Evolutionary conservation across 331 rosid species (phyloP), one percentile per base, ranked within the genome.

Genomic region (Telfairia occidentalis): DNA sequence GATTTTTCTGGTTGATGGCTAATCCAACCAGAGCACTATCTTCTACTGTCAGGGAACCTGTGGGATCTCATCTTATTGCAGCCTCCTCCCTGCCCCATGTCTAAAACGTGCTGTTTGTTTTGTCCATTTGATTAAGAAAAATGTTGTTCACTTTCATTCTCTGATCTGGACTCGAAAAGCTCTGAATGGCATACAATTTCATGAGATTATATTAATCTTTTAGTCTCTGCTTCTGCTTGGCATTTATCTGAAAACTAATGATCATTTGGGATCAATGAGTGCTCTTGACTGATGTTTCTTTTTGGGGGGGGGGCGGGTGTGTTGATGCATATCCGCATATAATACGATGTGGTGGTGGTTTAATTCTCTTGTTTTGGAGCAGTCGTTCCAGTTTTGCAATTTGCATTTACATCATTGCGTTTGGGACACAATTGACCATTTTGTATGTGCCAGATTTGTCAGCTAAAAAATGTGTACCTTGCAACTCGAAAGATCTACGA

Each of bases 391-490:
- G 71, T 34, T 9, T 18, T 71, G 55, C 1, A 48, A 15, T 48
- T 71, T 28, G 46, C 1, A 7, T 18, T 4, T 30, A 2, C 38
- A 15, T 60, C 5, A 24, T 38, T 75, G 35, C 60, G n/a, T 24
- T n/a, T 40, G 2, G 16, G 5, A 26, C 46, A 61, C 45, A 60
- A 23, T 58, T 61, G 13, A 40, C 29, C 30, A 60, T 40, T 0
- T 16, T 71, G 57, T 26, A 26, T 37, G 29, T 80, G 52, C 53
- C 73, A 92, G 98, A 87, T 84, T 77, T 92, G 77, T 77, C 87
- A 46, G 61, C 57, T 40, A 85, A 86, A 78, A 89, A 88, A 75
- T 92, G 98, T 38, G 93, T 86, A 43, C 93, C 97, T 9, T 92
- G 98, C 80, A 58, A 77, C 57, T 12, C 85, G 18, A 87, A 85